These are phyloP conservation scores for Paraphoma sp. DNA, from an alignment of 2,329 filamentous ascomycete genomes.

Conservation along the genomic window DNA sequence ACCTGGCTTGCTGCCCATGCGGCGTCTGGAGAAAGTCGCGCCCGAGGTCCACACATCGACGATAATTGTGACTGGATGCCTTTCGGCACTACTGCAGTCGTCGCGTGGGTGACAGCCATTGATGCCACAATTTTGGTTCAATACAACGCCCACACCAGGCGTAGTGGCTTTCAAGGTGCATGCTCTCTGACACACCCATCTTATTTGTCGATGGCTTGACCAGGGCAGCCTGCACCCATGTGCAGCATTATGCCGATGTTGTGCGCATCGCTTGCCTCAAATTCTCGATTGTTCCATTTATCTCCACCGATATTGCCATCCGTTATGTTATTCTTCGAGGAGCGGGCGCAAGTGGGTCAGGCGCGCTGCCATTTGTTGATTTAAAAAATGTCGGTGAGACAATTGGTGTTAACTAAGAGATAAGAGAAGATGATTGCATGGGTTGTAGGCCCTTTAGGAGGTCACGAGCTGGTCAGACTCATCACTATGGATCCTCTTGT, in stretches of 20 bases:
- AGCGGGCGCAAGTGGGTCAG: conserved; percentile 9
- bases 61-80: neutral
- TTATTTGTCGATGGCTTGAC: conserved; percentile 20
- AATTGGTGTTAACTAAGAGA: neutral
- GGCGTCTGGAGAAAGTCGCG: neutral
- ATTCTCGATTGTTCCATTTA: neutral
- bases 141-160: conserved; percentile 8
- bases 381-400: conserved; percentile 33
- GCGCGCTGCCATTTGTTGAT: neutral
- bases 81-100: conserved; percentile 6
- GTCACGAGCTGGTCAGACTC: conserved; percentile 5
- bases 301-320: conserved; percentile 22
- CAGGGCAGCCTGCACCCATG: conserved; percentile 9
- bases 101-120: conserved; percentile 4
- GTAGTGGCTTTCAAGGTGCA: conserved; percentile 9
- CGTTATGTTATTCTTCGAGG: conserved; percentile 6
- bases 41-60: neutral
- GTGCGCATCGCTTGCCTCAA: conserved; percentile 1
- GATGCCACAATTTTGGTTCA: neutral
- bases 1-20: conserved; percentile 6
- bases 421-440: neutral
- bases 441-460: neutral
- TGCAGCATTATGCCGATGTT: conserved; percentile 6
- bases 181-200: conserved; percentile 1
- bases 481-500: neutral